Percentiles rank a stretch among this genome's conserved stretches.
phyloP scores from a whole-genome alignment of 345 rosid species.

The Pistacia vera region DNA sequence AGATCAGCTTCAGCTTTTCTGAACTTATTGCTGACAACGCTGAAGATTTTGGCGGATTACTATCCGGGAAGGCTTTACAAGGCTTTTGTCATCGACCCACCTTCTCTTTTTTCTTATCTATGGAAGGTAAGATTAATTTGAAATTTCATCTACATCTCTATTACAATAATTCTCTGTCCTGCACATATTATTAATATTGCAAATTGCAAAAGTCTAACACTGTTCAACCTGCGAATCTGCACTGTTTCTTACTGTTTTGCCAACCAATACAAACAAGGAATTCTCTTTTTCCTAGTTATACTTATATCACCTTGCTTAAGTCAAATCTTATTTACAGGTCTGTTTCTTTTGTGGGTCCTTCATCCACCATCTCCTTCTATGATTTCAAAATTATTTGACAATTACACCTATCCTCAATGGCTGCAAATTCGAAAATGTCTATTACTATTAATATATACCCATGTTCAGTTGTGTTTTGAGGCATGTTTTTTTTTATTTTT shows the following conservation, averaged over 20 bases:
- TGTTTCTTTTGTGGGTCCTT: slow-evolving; percentile 26
- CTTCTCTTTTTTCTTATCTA: slow-evolving; percentile 81
- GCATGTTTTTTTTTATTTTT: too few relatives aligned
- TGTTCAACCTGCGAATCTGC: slow-evolving; percentile 23
- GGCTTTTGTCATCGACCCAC: slow-evolving; percentile 93
- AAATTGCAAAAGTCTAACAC: slow-evolving; percentile 15
- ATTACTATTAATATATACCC: too few relatives aligned
- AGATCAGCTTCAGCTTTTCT: slow-evolving; percentile 92
- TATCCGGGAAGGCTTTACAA: slow-evolving; percentile 83
- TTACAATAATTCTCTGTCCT: neutral
- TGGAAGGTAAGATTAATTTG: slow-evolving; percentile 77
- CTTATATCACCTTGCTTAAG: slow-evolving; percentile 16
- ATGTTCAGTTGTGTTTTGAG: too few relatives aligned
- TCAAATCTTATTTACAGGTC: slow-evolving; percentile 34
- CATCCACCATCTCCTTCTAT: neutral
- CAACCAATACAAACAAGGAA: neutral
- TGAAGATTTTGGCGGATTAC: slow-evolving; percentile 76
- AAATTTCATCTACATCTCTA: slow-evolving; percentile 11
- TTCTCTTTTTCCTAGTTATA: neutral
- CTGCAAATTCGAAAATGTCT: neutral
- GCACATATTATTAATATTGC: neutral
- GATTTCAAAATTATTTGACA: slow-evolving; percentile 20
- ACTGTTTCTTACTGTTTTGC: neutral
- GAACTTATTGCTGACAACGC: slow-evolving; percentile 69
- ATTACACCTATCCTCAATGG: neutral